These are phyloP conservation scores for Phytophthora vignae DNA, from an alignment of 352 stramenopile genomes.

Conservation along the genomic window DNA sequence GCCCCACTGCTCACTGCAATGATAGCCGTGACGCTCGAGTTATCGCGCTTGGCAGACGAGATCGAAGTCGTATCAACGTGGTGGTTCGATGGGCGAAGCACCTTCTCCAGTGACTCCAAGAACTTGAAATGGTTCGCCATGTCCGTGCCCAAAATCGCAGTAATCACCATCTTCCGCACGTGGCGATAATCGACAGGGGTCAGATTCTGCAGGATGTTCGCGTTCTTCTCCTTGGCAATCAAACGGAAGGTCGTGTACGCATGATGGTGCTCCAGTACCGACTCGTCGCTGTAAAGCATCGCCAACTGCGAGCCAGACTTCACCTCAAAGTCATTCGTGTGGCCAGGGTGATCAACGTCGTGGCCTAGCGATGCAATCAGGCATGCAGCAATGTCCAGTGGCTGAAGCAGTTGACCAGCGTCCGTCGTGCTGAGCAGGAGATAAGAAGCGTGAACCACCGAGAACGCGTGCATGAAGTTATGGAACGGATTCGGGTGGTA, in stretches of 20 bases:
- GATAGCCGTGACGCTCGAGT: constrained; percentile 33
- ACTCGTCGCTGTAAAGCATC: constrained; percentile 90
- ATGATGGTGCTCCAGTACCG: constrained; percentile 92
- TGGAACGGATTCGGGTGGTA: constrained; percentile 93
- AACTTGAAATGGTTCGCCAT: constrained; percentile 92
- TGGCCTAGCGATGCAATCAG: constrained; percentile 90
- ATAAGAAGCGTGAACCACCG: constrained; percentile 88
- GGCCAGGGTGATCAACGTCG: constrained; percentile 92
- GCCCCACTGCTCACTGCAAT: constrained; percentile 32
- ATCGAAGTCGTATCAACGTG: constrained; percentile 58
- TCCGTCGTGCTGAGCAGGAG: constrained; percentile 82
- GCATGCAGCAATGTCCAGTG: constrained; percentile 86
- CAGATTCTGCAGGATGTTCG: constrained; percentile 87
- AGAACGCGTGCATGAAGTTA: constrained; percentile 92
- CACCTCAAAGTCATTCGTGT: constrained; percentile 92
- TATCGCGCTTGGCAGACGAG: constrained; percentile 49
- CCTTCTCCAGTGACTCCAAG: constrained; percentile 79
- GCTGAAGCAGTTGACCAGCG: constrained; percentile 71
- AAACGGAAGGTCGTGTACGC: constrained; percentile 88
- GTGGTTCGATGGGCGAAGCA: constrained; percentile 60
- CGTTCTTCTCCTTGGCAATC: constrained; percentile 84
- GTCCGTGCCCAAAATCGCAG: constrained; percentile 90
- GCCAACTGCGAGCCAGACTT: constrained; percentile 80
- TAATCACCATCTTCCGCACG: constrained; percentile 90
- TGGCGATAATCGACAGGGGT: constrained; percentile 74